Evolutionary conservation across 2,329 filamentous ascomycete genomes (phyloP), one percentile per base, ranked within the genome.

Genomic region (Fusarium sublunatum): DNA sequence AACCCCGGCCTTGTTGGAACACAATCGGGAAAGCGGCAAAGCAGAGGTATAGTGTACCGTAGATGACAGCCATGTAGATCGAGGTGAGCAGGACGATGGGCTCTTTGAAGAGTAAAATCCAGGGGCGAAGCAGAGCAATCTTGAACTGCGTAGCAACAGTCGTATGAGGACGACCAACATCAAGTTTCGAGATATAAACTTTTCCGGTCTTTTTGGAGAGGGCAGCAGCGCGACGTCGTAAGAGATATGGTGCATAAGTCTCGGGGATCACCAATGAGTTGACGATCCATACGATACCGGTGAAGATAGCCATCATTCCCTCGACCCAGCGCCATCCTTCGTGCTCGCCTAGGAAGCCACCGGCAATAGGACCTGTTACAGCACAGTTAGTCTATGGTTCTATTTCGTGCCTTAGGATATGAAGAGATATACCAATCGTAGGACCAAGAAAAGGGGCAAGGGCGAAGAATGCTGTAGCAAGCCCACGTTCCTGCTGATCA

Each of bases 291-390:
- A 88, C 75, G 9, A 79, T 69, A 7, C 86, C 86, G 2, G 83
- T 84, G 68, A 90, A 87, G 60, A 87, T 85, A 46, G 84, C 81
- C 70, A 87, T 81, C 44, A 90, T 74, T 2, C 86, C 87, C 72
- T 85, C 80, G 10, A 89, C 82, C 88, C 88, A 89, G 68, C 86
- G 77, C 88, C 87, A 89, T 8, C 86, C 87, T 8, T 78, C 77
- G 3, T 80, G 78, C 76, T 88, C 79, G 2, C 84, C 84, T 2
- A 89, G 74, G 72, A 89, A 90, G 0, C 86, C 86, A 64, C 86
- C 86, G 13, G 84, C 81, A 53, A 89, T 86, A 0, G 88, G 88
- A 3, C 87, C 76, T 76, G 28, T 50, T 12, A n/a, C 3, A 26
- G 24, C 45, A 11, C 8, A 29, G 19, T 53, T 19, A 34, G 19